Conservation (phyloP, 2,329 filamentous ascomycete species). For the Penicillium sp. region DNA sequence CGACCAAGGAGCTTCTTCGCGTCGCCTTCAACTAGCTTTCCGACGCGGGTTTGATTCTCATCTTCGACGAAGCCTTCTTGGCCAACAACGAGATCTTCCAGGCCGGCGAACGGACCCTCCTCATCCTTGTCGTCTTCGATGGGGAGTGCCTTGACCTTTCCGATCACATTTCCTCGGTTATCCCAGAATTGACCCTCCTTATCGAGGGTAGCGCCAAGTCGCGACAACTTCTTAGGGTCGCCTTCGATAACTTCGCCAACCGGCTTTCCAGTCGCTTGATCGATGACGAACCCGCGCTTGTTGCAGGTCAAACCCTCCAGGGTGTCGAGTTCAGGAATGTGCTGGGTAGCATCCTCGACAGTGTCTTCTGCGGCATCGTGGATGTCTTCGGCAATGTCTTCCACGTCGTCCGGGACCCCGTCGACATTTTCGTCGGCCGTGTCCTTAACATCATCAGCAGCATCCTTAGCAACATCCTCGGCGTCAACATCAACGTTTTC, state of each 20-base stretch:
- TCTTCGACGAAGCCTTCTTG: conserved; percentile 52
- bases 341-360: conserved; percentile 26
- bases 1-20: conserved; percentile 61
- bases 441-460: conserved; percentile 25
- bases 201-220: conserved; percentile 47
- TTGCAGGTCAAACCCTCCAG: conserved; percentile 45
- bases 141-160: conserved; percentile 38
- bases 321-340: conserved; percentile 29
- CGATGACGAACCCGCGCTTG: conserved; percentile 48
- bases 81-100: conserved; percentile 49
- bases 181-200: conserved; percentile 65
- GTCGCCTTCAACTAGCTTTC: conserved; percentile 59
- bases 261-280: conserved; percentile 43
- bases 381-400: conserved; percentile 21
- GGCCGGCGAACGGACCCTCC: conserved; percentile 47
- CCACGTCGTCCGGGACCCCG: conserved; percentile 24
- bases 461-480: conserved; percentile 27
- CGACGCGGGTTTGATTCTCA: conserved; percentile 49
- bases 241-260: conserved; percentile 62
- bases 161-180: conserved; percentile 63
- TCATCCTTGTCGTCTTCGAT: conserved; percentile 38
- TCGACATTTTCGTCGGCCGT: conserved; percentile 17
- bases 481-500: conserved; percentile 23
- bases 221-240: conserved; percentile 61
- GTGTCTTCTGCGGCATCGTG: conserved; percentile 30